Percentiles rank a stretch among this genome's conserved stretches.
Conservation (phyloP, 2,329 filamentous ascomycete species). For the Fusarium nematophilum region DNA sequence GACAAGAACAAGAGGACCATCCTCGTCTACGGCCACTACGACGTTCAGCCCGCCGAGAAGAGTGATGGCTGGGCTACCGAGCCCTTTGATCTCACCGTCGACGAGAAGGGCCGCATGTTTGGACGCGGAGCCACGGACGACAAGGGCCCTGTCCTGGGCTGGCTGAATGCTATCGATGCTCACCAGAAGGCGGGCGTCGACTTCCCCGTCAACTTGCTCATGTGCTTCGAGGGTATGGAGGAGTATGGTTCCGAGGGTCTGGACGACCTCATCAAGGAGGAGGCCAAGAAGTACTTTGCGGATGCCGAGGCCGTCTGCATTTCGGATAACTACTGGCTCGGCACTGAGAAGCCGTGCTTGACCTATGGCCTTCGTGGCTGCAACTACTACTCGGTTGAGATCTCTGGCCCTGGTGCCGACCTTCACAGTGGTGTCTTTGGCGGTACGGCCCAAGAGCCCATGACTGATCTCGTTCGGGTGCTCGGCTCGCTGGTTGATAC, state of each 20-base stretch:
- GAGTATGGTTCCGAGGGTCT: constrained; percentile 97
- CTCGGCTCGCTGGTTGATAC: constrained; percentile 88
- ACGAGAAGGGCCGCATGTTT: constrained; percentile 94
- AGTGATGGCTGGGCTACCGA: constrained; percentile 96
- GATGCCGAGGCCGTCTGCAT: constrained; percentile 98
- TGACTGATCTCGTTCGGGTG: constrained; percentile 92
- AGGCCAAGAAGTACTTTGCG: constrained; percentile 94
- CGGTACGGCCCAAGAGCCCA: constrained; percentile 95
- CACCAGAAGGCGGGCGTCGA: constrained; percentile 95
- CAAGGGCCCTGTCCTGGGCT: constrained; percentile 96
- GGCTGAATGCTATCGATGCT: constrained; percentile 97
- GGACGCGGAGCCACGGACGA: constrained; percentile 96
- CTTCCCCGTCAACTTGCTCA: constrained; percentile 96
- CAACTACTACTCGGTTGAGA: constrained; percentile 96
- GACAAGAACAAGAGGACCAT: constrained; percentile 95
- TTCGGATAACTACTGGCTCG: constrained; percentile 99
- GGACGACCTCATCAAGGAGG: constrained; percentile 91
- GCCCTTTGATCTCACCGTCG: constrained; percentile 88
- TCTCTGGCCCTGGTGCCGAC: constrained; percentile 92
- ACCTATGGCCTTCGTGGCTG: constrained; percentile 97
- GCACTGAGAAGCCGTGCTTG: constrained; percentile 97
- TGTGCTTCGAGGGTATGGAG: constrained; percentile 99
- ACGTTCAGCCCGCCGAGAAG: constrained; percentile 94
- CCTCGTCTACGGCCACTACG: constrained; percentile 97
- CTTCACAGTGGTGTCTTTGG: constrained; percentile 98